Conservation (phyloP, 345 rosid genomes). For the Garcia nutans region DNA sequence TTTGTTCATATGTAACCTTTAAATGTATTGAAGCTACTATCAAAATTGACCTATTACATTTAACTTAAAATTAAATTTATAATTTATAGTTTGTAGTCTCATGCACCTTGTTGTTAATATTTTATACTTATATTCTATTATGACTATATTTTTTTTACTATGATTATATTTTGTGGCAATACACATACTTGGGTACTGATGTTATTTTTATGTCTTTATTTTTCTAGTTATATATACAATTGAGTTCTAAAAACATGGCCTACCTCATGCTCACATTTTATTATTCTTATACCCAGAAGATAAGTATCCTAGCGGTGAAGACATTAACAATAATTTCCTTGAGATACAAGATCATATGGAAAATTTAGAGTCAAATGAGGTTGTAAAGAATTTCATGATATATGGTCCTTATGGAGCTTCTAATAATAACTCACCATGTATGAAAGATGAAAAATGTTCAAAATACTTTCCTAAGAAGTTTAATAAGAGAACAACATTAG, state of each 20-base stretch:
- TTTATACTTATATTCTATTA: too few species aligned
- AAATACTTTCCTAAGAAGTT: not conserved
- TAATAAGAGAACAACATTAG: not conserved
- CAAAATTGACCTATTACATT: too few species aligned
- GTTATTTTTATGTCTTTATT: too few species aligned
- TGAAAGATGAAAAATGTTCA: not conserved
- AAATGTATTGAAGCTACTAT: too few species aligned
- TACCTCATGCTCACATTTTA: not conserved
- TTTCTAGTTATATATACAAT: too few species aligned
- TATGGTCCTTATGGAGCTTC: conserved; percentile 11
- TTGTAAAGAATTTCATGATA: not conserved
- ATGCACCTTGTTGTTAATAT: too few species aligned
- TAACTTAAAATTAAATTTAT: too few species aligned
- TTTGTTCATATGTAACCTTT: too few species aligned
- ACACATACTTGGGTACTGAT: too few species aligned
- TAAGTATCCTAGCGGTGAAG: not conserved
- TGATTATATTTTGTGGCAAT: too few species aligned
- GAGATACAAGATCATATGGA: not conserved
- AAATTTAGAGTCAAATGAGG: not conserved
- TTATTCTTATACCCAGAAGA: not conserved
- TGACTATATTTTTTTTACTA: too few species aligned
- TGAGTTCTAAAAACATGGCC: not conserved
- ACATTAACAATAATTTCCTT: not conserved
- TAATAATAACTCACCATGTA: not conserved
- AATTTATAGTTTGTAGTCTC: too few species aligned